phyloP scores from a whole-genome alignment of 441 rosid species.

The Populus tomentosa region DNA sequence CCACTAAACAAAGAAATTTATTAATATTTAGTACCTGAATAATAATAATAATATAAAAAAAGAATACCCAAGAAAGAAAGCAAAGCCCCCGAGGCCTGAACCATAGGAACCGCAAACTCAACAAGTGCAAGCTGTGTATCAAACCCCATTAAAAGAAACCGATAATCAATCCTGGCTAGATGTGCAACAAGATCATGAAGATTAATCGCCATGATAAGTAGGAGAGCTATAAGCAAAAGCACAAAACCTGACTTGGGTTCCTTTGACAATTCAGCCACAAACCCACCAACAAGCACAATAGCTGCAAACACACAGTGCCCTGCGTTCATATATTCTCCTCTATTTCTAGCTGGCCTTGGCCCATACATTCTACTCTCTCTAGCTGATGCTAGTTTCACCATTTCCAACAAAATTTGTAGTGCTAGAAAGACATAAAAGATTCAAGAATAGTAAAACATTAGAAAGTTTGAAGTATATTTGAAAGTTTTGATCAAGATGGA shows the following conservation, averaged over 20 bases:
- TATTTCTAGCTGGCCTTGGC: conserved; percentile 40
- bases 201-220: conserved; percentile 44
- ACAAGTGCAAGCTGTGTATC: conserved; percentile 71
- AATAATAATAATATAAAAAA: conserved; percentile 49
- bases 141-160: conserved; percentile 43
- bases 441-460: too few species aligned
- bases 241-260: conserved; percentile 68
- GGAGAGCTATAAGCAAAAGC: conserved; percentile 55
- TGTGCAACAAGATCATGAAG: conserved; percentile 77
- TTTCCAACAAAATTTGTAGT: neutral
- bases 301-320: conserved; percentile 66
- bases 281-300: conserved; percentile 50
- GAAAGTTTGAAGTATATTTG: neutral
- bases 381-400: conserved; percentile 89
- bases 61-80: conserved; percentile 55
- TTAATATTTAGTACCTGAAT: conserved; percentile 38
- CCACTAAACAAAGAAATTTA: neutral
- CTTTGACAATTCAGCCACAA: conserved; percentile 33
- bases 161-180: conserved; percentile 63
- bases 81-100: conserved; percentile 53
- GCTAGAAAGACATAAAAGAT: too few species aligned
- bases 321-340: conserved; percentile 70
- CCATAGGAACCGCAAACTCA: conserved; percentile 64
- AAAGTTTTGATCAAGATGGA: neutral
- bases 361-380: conserved; percentile 71